These are phyloP conservation scores for Astragalus membranaceus DNA, from an alignment of 306 rosid species.

Conservation along the genomic window DNA sequence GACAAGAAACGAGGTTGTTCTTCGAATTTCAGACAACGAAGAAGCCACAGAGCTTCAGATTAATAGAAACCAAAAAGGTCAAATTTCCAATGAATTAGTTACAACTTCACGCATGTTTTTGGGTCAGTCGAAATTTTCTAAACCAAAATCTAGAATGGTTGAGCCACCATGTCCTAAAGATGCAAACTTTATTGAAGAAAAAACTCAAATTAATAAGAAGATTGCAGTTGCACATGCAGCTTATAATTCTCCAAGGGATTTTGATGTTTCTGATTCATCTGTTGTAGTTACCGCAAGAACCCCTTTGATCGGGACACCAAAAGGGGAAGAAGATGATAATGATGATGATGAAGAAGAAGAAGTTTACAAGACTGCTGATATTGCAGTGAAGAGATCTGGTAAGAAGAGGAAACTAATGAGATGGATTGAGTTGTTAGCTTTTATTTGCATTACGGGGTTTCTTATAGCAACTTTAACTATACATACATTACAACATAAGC, in stretches of 20 bases:
- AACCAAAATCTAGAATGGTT: constrained; percentile 60
- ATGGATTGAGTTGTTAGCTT: constrained; percentile 41
- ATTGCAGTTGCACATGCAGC: background rate
- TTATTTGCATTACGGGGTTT: constrained; percentile 39
- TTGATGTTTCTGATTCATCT: too few species aligned
- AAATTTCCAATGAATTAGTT: constrained; percentile 13
- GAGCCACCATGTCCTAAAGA: constrained; percentile 39
- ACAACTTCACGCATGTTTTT: constrained; percentile 20
- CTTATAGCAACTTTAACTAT: constrained; percentile 38
- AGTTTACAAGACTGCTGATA: constrained; percentile 54
- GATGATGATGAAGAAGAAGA: constrained; percentile 39
- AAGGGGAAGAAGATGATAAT: constrained; percentile 48
- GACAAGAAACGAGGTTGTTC: constrained; percentile 41
- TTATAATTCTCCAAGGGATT: background rate
- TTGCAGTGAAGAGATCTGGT: constrained; percentile 37
- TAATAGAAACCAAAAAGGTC: background rate
- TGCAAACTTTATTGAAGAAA: constrained; percentile 23
- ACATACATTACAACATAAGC: constrained; percentile 12
- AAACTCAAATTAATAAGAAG: background rate
- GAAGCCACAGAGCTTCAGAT: constrained; percentile 24
- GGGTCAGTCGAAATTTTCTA: constrained; percentile 42
- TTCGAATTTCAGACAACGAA: constrained; percentile 33
- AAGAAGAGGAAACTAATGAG: constrained; percentile 29
- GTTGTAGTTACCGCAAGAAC: constrained; percentile 41
- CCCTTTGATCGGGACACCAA: constrained; percentile 38